These are phyloP conservation scores for Typha latifolia DNA, from an alignment of 176 grass and related monocot genomes.

Conservation along the genomic window DNA sequence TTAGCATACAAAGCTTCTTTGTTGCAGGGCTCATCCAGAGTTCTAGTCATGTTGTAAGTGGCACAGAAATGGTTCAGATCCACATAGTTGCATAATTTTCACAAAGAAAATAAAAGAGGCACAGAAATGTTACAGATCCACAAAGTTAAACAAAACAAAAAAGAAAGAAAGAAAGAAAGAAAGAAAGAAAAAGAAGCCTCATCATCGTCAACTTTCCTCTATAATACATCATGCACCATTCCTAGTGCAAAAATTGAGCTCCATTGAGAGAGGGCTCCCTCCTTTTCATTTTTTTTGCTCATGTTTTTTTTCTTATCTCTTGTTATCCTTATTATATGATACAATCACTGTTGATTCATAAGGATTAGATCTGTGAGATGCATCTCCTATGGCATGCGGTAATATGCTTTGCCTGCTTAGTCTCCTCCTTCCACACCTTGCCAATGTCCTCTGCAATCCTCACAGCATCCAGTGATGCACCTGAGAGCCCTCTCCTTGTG, in stretches of 20 bases:
- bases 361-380: slow-evolving; percentile 20
- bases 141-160: not conserved
- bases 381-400: slow-evolving; percentile 23
- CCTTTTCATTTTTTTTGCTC: not conserved
- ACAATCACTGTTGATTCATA: not conserved
- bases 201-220: slow-evolving; percentile 9
- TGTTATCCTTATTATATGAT: not conserved
- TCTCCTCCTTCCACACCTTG: slow-evolving; percentile 30
- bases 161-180: not conserved
- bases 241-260: slow-evolving; percentile 4
- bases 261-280: slow-evolving; percentile 3
- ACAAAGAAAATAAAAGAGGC: too few relatives aligned
- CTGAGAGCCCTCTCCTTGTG: slow-evolving; percentile 37
- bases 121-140: too few relatives aligned
- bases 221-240: not conserved
- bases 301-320: not conserved
- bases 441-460: slow-evolving; percentile 31
- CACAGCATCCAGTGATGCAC: slow-evolving; percentile 21
- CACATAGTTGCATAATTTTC: too few relatives aligned
- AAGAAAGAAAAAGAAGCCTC: slow-evolving; percentile 1
- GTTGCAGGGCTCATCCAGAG: too few relatives aligned
- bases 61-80: too few relatives aligned
- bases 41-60: too few relatives aligned
- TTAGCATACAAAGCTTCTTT: too few relatives aligned
- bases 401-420: slow-evolving; percentile 20